Base-by-base conservation (phyloP, 192 early-diverging fungal genomes). In the Podila verticillata region DNA sequence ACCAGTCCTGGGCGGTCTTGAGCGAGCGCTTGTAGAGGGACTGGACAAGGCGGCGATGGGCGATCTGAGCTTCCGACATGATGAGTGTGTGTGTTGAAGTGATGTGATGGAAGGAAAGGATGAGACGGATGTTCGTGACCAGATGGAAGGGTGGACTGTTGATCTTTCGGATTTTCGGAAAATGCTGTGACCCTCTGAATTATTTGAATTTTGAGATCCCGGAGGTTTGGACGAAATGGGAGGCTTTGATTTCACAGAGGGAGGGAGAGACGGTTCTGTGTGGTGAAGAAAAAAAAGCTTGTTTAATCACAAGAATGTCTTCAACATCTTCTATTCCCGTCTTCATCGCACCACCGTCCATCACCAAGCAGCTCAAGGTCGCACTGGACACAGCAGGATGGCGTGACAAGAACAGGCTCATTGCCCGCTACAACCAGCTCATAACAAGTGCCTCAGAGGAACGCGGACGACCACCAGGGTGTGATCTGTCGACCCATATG, bases 11-110 rank as follows among this genome's bases (percentile, higher is more conserved):
- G 17, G 93, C 88, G 34, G 92, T 88, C 77, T 91, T 89, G 56
- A 98, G 92, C 17, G 95, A 92, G 56, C 91, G 88, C 80, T 89
- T 90, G 91, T 96, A 98, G 57, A 98, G 87, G 32, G 92, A 91
- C 66, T 89, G 91, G 48, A 97, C 91, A 74, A 93, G 90, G 56
- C 83, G 83, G 57, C 87, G 83, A 81, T 96, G 95, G 63, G 84
- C 92, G 24, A 78, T 75, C 70, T 85, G 83, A 51, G 82, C 71
- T 58, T 77, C 82, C 30, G 84, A 81, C 83, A 84, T 84, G 78
- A 59, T 70, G 81, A 56, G 24, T 48, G 26, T 26, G 31, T 24
- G 32, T 35, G n/a, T 19, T 15, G 61, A 26, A 51, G n/a, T 26
- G 10, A 4, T 57, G 56, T 20, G 54, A 24, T n/a, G 58, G 66